These are phyloP conservation scores for Circinella umbellata DNA, from an alignment of 371 early-diverging fungal genomes.

Conservation along the genomic window DNA sequence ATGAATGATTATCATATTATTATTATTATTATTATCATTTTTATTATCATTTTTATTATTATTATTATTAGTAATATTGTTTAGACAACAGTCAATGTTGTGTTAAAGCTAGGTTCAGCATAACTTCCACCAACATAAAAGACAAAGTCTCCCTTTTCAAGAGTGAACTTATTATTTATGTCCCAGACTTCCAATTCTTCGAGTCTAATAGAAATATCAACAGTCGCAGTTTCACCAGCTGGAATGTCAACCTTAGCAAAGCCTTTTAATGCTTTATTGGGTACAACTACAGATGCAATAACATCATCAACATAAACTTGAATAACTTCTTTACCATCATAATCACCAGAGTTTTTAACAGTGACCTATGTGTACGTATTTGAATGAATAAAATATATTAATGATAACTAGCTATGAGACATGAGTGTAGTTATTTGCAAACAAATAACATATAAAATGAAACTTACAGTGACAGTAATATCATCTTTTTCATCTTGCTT, in stretches of 20 bases:
- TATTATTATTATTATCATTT: no score
- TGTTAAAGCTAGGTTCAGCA: constrained; percentile 16
- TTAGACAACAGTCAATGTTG: constrained; percentile 23
- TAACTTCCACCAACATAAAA: constrained; percentile 28
- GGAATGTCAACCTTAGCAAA: constrained; percentile 39
- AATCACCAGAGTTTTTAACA: constrained; percentile 45
- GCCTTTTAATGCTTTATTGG: constrained; percentile 39
- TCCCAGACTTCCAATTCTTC: constrained; percentile 26
- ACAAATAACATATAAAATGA: not conserved
- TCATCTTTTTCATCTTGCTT: constrained; percentile 14
- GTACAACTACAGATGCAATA: constrained; percentile 36
- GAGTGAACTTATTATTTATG: constrained; percentile 13
- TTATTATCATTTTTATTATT: no score
- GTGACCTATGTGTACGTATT: constrained; percentile 17
- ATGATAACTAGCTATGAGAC: no score
- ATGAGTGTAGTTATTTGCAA: no score
- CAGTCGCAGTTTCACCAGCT: constrained; percentile 20
- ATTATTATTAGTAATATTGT: not conserved
- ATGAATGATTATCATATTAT: no score
- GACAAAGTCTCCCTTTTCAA: constrained; percentile 24
- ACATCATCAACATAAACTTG: constrained; percentile 47
- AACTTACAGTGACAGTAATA: constrained; percentile 10
- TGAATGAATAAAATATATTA: no score
- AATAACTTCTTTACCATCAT: constrained; percentile 53
- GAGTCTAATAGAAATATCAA: constrained; percentile 23